A percentile compares a stretch with the other conserved stretches of the same genome.
Evolutionary conservation across 2,329 filamentous ascomycete species (phyloP).

Genomic region (Fusarium dlaminii): DNA sequence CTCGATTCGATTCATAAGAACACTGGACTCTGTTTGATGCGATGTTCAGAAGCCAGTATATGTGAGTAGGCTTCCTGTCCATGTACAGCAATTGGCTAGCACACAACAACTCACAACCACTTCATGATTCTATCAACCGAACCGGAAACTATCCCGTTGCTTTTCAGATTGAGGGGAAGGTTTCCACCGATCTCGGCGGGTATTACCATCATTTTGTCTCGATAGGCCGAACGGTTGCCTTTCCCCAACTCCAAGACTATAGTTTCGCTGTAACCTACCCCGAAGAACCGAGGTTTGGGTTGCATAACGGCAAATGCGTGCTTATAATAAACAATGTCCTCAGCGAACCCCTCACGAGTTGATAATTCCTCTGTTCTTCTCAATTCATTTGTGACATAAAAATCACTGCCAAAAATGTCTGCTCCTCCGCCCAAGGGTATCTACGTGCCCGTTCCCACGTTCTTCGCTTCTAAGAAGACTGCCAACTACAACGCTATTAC

Average conservation of each 20-base stretch:
- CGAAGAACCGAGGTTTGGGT: slow-evolving; percentile 36
- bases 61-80: no score
- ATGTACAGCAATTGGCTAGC: not conserved
- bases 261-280: slow-evolving; percentile 36
- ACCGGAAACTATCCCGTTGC: not conserved
- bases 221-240: slow-evolving; percentile 10
- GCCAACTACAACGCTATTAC: slow-evolving; percentile 56
- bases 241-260: slow-evolving; percentile 18
- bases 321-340: slow-evolving; percentile 34
- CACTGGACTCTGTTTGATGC: not conserved
- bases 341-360: slow-evolving; percentile 21
- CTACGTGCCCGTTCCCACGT: slow-evolving; percentile 71
- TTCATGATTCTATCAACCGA: not conserved
- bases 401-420: slow-evolving; percentile 29
- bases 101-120: not conserved
- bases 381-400: not conserved
- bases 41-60: not conserved
- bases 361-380: not conserved
- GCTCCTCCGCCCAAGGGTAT: slow-evolving; percentile 61
- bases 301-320: slow-evolving; percentile 3
- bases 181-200: slow-evolving; percentile 16
- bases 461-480: slow-evolving; percentile 61
- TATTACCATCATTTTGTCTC: not conserved
- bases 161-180: slow-evolving; percentile 2
- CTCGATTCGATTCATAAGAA: not conserved